Percentiles rank a stretch among this genome's conserved stretches.
Evolutionary conservation across 352 stramenopile genomes (phyloP).

Genomic region (Globisporangium splendens): DNA sequence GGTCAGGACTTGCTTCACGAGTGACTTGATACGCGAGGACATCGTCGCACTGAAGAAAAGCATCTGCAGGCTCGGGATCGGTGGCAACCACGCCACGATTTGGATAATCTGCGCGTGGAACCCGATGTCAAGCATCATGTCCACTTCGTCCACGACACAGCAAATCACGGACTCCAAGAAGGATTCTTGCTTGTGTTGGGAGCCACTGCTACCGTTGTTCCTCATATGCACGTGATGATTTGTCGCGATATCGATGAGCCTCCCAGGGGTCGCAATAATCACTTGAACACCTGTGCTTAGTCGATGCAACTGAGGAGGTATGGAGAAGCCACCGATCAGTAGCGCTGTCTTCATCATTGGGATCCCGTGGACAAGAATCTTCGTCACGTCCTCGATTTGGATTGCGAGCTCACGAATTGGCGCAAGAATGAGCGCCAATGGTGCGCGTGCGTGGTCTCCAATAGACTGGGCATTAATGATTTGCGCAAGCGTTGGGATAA

Average conservation of each 20-base stretch:
- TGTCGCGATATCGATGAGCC: constrained; percentile 49
- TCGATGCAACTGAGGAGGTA: constrained; percentile 65
- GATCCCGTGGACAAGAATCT: constrained; percentile 53
- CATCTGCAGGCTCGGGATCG: constrained; percentile 29
- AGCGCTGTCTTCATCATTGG: constrained; percentile 62
- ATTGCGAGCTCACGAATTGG: constrained; percentile 71
- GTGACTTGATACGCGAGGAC: constrained; percentile 31
- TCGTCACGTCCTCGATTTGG: constrained; percentile 65
- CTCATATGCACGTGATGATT: background rate
- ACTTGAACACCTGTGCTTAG: constrained; percentile 54
- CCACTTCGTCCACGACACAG: constrained; percentile 73
- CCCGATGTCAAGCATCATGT: constrained; percentile 63
- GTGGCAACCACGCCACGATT: constrained; percentile 36
- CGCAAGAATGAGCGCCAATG: constrained; percentile 47
- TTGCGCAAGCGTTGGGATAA: constrained; percentile 52
- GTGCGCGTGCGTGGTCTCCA: background rate
- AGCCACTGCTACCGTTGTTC: background rate
- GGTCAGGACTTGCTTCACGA: constrained; percentile 35
- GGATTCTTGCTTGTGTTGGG: background rate
- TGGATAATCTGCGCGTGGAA: constrained; percentile 48
- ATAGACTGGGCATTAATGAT: constrained; percentile 15
- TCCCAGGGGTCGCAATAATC: constrained; percentile 60
- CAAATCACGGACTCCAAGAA: constrained; percentile 31
- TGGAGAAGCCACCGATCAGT: constrained; percentile 56
- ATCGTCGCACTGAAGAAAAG: constrained; percentile 63